A percentile compares a stretch with the other conserved stretches of the same genome.
Conservation (phyloP, 176 grass and related monocot genomes). For the Avena insularis region DNA sequence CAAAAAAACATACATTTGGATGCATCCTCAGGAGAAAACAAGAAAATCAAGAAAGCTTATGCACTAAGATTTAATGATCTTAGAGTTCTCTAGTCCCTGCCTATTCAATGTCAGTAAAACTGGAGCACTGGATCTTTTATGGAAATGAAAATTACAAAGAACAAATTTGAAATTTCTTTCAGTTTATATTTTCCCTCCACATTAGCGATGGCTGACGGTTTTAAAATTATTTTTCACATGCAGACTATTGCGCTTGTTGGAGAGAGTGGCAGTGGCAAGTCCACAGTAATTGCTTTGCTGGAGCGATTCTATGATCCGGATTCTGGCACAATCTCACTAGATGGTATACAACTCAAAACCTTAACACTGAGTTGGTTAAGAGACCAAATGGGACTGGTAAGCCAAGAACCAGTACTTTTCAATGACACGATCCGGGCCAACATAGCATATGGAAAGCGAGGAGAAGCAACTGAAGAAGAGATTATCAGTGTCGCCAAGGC, state of each 20-base stretch:
- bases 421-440: constrained; percentile 64
- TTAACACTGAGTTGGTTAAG: constrained; percentile 63
- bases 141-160: neutral
- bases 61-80: constrained; percentile 18
- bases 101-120: neutral
- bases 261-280: constrained; percentile 83
- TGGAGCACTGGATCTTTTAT: neutral
- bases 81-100: neutral
- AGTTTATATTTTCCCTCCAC: constrained; percentile 14
- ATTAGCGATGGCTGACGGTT: neutral
- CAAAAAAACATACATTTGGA: no score
- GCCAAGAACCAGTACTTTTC: constrained; percentile 67
- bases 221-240: constrained; percentile 32
- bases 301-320: constrained; percentile 71
- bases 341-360: constrained; percentile 45
- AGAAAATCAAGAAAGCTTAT: neutral
- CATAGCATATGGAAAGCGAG: constrained; percentile 57
- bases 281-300: constrained; percentile 69
- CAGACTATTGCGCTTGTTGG: constrained; percentile 70
- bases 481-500: constrained; percentile 46
- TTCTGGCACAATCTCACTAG: constrained; percentile 61
- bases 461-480: constrained; percentile 53
- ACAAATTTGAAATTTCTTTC: neutral
- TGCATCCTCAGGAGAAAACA: neutral
- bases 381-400: constrained; percentile 71